A percentile compares a stretch with the other conserved stretches of the same genome.
phyloP scores from a whole-genome alignment of 1,284 basidiomycete species.

The Erythrobasidium hasegawianum region DNA sequence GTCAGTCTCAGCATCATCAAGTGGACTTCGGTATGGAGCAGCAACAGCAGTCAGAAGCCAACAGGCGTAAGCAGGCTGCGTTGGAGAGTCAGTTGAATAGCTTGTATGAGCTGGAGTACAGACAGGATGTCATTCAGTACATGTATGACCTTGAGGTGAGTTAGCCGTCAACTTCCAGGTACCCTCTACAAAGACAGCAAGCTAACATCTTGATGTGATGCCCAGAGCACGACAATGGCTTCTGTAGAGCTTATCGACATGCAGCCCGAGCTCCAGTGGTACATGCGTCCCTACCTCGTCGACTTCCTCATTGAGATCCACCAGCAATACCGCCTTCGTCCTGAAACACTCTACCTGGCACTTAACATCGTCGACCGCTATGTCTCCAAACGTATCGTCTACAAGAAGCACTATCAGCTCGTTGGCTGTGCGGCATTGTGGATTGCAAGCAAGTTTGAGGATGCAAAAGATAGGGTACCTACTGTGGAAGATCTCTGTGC shows the following conservation, averaged over 20 bases:
- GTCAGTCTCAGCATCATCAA: not conserved
- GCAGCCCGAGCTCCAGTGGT: conserved; percentile 67
- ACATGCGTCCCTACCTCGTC: conserved; percentile 97
- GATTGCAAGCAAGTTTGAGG: conserved; percentile 98
- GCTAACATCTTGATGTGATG: not conserved
- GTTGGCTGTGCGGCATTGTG: conserved; percentile 94
- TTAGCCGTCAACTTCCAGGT: not conserved
- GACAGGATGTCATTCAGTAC: conserved; percentile 83
- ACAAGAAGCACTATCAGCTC: conserved; percentile 98
- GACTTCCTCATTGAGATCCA: conserved; percentile 99
- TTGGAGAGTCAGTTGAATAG: conserved; percentile 50
- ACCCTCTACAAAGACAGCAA: not conserved
- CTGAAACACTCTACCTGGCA: conserved; percentile 96
- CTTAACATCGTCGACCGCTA: conserved; percentile 99
- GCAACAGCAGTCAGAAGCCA: conserved; percentile 1
- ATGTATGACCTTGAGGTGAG: conserved; percentile 98
- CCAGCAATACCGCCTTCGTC: conserved; percentile 90
- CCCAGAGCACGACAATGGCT: conserved; percentile 75
- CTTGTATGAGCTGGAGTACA: conserved; percentile 82
- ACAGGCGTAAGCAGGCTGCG: conserved; percentile 26
- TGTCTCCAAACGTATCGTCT: conserved; percentile 95
- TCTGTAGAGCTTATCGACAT: conserved; percentile 94
- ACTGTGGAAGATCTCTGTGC: conserved; percentile 88
- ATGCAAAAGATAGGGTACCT: conserved; percentile 96
- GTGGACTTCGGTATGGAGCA: not conserved